Base-by-base conservation (phyloP, 192 early-diverging fungal species). In the Thamnidium elegans region DNA sequence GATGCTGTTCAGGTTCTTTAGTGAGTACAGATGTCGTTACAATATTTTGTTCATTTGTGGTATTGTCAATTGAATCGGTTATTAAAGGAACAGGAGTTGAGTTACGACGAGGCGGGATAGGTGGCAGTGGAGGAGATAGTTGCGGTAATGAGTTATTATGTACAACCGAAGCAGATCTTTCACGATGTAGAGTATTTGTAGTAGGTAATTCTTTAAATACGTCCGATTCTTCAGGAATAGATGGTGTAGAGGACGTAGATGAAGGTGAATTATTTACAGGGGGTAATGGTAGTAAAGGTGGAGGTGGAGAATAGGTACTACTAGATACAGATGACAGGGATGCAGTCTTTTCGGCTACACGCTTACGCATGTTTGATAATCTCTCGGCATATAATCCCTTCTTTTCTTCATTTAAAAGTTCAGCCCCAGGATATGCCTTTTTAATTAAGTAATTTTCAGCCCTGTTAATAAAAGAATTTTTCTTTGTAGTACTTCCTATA, bases 371-470 rank as follows among this genome's bases (percentile, higher is more conserved):
- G 9, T 45, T 39, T 17, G 20, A 10, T 23, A 59, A 26, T 21
- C 43, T 39, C 23, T 59, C 58, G 3, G 55, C 55, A 56, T 56
- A 56, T 13, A 39, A 19, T 59, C 23, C 43, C 39, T 39, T 30
- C 6, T 45, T 45, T 59, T 59, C 58, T 20, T 59, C 58, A 59
- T 45, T 45, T 20, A 45, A 26, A 19, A 48, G 17, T 5, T 59
- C 58, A n/a, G 8, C 10, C 4, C 21, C 42, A 15, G 19, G 19
- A 23, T 23, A 42, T 45, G 14, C 21, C 58, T 59, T 59, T 23
- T 59, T 59, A 17, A 44, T 39, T 23, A 59, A 26, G 13, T 2
- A 59, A 5, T 26, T 59, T 5, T 42, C 43, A 23, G 58, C 36
- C 21, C 20, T 43, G 11, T 59, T 17, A 4, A 59, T 20, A 23